Evolutionary conservation across 176 grass and related monocot genomes (phyloP).

Genomic region (Pontederia crassipes): DNA sequence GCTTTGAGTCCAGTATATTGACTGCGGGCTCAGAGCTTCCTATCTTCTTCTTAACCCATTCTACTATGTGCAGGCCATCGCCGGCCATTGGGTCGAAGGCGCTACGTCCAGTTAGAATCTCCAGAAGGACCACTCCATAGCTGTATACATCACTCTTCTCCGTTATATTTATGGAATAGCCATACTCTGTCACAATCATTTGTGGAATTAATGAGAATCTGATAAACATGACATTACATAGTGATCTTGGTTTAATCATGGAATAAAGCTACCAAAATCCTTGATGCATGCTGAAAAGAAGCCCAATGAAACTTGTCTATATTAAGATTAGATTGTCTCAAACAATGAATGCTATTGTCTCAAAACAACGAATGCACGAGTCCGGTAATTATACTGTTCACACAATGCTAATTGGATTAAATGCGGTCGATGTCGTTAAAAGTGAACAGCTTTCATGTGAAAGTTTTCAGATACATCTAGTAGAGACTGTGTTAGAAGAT

Average conservation of each 20-base stretch:
- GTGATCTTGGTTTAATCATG: too few relatives aligned
- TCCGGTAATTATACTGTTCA: too few relatives aligned
- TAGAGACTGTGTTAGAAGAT: background rate
- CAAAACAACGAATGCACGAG: too few relatives aligned
- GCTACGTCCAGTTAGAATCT: slow-evolving; percentile 72
- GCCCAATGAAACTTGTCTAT: too few relatives aligned
- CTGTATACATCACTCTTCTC: slow-evolving; percentile 97
- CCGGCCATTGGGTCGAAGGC: slow-evolving; percentile 49
- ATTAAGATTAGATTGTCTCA: too few relatives aligned
- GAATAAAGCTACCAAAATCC: too few relatives aligned
- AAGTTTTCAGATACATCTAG: too few relatives aligned
- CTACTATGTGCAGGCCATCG: slow-evolving; percentile 78
- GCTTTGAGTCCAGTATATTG: slow-evolving; percentile 67
- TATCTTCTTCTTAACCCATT: slow-evolving; percentile 97
- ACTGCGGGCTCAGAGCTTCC: slow-evolving; percentile 67
- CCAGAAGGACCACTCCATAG: slow-evolving; percentile 83
- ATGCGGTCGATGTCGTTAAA: too few relatives aligned
- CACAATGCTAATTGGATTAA: slow-evolving; percentile 6
- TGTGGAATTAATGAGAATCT: background rate
- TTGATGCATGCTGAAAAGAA: too few relatives aligned
- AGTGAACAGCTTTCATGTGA: too few relatives aligned
- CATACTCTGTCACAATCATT: slow-evolving; percentile 47
- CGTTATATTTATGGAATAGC: slow-evolving; percentile 74
- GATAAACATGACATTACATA: too few relatives aligned
- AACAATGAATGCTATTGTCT: too few relatives aligned